Percentiles rank a stretch among this genome's conserved stretches.
Evolutionary conservation across 2,329 filamentous ascomycete genomes (phyloP).

Genomic region (Coniochaeta prunicola): DNA sequence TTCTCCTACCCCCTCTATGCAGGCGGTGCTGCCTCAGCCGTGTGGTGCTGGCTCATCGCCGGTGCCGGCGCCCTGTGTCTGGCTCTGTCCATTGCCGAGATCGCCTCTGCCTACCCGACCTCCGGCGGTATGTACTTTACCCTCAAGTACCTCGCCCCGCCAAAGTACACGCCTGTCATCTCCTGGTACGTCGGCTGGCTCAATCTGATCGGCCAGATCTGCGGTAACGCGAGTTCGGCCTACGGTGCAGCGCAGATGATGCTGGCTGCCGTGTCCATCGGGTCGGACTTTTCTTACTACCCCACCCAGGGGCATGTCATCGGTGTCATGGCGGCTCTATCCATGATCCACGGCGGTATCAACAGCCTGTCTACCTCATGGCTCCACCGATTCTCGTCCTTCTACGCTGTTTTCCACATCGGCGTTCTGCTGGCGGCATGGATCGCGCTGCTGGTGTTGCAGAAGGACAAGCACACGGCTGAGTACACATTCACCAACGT

Average conservation of each 20-base stretch:
- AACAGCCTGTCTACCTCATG: slow-evolving; percentile 47
- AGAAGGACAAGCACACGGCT: slow-evolving; percentile 40
- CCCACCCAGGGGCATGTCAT: slow-evolving; percentile 37
- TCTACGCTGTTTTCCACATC: slow-evolving; percentile 47
- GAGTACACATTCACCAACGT: slow-evolving; percentile 46
- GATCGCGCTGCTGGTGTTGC: slow-evolving; percentile 40
- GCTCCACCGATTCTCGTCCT: slow-evolving; percentile 49
- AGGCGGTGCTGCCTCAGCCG: slow-evolving; percentile 43
- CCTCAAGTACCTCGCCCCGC: slow-evolving; percentile 44
- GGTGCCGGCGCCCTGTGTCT: slow-evolving; percentile 51
- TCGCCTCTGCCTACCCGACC: slow-evolving; percentile 51
- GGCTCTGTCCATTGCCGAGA: slow-evolving; percentile 44
- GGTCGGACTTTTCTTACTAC: slow-evolving; percentile 32
- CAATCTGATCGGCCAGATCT: slow-evolving; percentile 41
- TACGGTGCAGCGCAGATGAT: slow-evolving; percentile 47
- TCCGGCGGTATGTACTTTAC: slow-evolving; percentile 45
- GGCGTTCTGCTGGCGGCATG: slow-evolving; percentile 38
- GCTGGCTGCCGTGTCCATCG: slow-evolving; percentile 43
- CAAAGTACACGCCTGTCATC: slow-evolving; percentile 37
- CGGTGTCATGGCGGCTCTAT: slow-evolving; percentile 45
- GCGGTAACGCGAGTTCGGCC: slow-evolving; percentile 44
- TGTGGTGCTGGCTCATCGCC: slow-evolving; percentile 54
- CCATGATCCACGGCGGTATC: slow-evolving; percentile 38
- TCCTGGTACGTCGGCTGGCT: slow-evolving; percentile 42
- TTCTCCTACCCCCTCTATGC: slow-evolving; percentile 45